A percentile compares a stretch with the other conserved stretches of the same genome.
These are phyloP conservation scores for Ustanciosporium gigantosporum DNA, from an alignment of 1,284 basidiomycete genomes.

Conservation along the genomic window DNA sequence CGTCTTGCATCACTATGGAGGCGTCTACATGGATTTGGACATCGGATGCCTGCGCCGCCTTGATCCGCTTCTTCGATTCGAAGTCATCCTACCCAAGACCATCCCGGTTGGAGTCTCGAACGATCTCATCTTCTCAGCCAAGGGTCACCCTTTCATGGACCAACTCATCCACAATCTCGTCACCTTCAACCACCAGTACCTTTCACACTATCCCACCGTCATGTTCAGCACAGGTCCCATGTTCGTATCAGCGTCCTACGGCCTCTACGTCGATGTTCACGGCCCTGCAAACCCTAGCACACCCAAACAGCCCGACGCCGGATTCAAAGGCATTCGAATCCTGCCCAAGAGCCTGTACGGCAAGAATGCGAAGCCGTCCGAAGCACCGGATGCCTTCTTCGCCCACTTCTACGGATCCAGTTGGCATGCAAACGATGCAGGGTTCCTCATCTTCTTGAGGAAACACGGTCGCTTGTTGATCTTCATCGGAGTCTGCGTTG, in stretches of 20 bases:
- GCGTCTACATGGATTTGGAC: constrained; percentile 95
- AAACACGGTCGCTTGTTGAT: constrained; percentile 53
- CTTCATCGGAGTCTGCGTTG: constrained; percentile 37
- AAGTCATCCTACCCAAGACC: constrained; percentile 88
- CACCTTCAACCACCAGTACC: constrained; percentile 89
- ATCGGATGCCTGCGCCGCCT: constrained; percentile 89
- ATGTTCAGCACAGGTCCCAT: constrained; percentile 93
- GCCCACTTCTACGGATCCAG: constrained; percentile 92
- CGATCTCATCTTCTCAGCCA: constrained; percentile 90
- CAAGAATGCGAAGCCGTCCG: constrained; percentile 83
- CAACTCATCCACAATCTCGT: constrained; percentile 87
- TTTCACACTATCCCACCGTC: constrained; percentile 96
- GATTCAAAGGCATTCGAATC: constrained; percentile 69
- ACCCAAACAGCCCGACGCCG: constrained; percentile 74
- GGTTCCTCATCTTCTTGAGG: constrained; percentile 58
- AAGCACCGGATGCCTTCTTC: constrained; percentile 84
- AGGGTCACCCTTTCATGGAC: constrained; percentile 83
- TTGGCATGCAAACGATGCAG: constrained; percentile 68
- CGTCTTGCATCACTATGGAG: constrained; percentile 87
- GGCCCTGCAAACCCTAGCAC: constrained; percentile 87
- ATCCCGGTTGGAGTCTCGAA: constrained; percentile 88
- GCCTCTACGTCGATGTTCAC: constrained; percentile 65
- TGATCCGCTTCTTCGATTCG: constrained; percentile 83
- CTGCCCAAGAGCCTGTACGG: constrained; percentile 92
- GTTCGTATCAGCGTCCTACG: constrained; percentile 60